Evolutionary conservation across 768 basidiomycete species (phyloP), one percentile per base, ranked within the genome.

Genomic region (Hypholoma fasciculare): DNA sequence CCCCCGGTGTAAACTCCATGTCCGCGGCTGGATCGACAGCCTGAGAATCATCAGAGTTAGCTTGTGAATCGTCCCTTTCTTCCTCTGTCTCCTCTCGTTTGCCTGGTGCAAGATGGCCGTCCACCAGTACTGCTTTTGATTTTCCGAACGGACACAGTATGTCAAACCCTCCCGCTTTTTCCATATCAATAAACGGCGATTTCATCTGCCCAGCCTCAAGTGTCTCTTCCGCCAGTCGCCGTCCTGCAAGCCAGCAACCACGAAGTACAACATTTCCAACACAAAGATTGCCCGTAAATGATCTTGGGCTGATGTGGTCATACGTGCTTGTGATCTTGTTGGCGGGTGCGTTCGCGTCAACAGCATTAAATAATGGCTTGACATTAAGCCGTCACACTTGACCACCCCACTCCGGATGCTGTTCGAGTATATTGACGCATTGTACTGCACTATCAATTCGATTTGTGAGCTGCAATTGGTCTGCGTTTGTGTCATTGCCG

Each of bases 231-330:
- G 56, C 56, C 4, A 17, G 7, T n/a, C 47, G n/a, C 2, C 54
- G 56, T 1, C 65, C 63, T 11, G 17, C 26, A 2, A 42, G 49
- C 65, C 65, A 67, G 43, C 54, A 62, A 3, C 44, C 30, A n/a
- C 36, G 19, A 8, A 62, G 61, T 6, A 51, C 55, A 12, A 67
- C 58, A 13, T 48, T 57, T 2, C 23, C 7, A 9, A 69, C 65
- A 1, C 44, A 27, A 17, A 62, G 52, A 43, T 69, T 59, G 3
- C 68, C 68, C 14, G 12, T 59, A 58, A 64, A 66, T 0, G 61
- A 61, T 16, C 52, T 49, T 1, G 68, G 68, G 26, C 48, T 65
- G 23, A 67, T 51, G 44, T 47, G 46, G 46, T 69, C 64, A 17
- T 56, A 54, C n/a, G 61, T 60, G 48, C 57, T 56, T 46, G 40